Evolutionary conservation across 169 alveolate genomes (phyloP).

Genomic region (Plasmodium vinckei): DNA sequence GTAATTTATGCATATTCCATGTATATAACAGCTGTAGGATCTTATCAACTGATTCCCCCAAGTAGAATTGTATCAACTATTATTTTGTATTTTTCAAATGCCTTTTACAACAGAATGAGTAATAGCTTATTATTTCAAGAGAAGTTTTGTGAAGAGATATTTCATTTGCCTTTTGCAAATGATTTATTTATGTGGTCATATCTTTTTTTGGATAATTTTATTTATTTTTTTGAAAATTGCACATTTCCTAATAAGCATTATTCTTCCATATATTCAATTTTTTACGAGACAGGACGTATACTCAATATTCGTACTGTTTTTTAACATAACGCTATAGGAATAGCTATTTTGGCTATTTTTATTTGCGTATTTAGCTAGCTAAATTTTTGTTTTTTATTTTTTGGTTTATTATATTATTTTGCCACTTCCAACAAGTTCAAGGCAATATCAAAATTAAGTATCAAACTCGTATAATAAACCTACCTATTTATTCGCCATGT

Average conservation of each 20-base stretch:
- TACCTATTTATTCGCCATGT: too few species aligned
- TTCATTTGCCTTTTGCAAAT: slow-evolving; percentile 59
- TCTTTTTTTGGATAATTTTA: slow-evolving; percentile 54
- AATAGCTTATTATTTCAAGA: slow-evolving; percentile 64
- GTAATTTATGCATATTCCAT: slow-evolving; percentile 66
- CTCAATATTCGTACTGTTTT: slow-evolving; percentile 60
- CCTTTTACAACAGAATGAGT: slow-evolving; percentile 69
- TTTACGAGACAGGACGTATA: slow-evolving; percentile 69
- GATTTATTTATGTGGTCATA: slow-evolving; percentile 73
- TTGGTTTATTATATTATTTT: neutral
- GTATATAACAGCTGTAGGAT: slow-evolving; percentile 66
- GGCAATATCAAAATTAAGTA: too few species aligned
- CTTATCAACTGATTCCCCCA: slow-evolving; percentile 54
- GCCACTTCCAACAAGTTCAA: too few species aligned
- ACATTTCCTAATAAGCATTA: slow-evolving; percentile 47
- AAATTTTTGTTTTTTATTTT: slow-evolving; percentile 2
- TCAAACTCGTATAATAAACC: too few species aligned
- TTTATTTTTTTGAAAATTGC: slow-evolving; percentile 65
- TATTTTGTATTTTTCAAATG: slow-evolving; percentile 52
- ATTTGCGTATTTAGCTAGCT: neutral
- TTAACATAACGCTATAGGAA: neutral
- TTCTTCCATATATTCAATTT: slow-evolving; percentile 67
- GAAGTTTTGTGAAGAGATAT: slow-evolving; percentile 59
- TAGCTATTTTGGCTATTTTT: neutral
- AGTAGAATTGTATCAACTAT: slow-evolving; percentile 66